phyloP scores from a whole-genome alignment of 495 filamentous ascomycete genomes.

The Durotheca rogersii region DNA sequence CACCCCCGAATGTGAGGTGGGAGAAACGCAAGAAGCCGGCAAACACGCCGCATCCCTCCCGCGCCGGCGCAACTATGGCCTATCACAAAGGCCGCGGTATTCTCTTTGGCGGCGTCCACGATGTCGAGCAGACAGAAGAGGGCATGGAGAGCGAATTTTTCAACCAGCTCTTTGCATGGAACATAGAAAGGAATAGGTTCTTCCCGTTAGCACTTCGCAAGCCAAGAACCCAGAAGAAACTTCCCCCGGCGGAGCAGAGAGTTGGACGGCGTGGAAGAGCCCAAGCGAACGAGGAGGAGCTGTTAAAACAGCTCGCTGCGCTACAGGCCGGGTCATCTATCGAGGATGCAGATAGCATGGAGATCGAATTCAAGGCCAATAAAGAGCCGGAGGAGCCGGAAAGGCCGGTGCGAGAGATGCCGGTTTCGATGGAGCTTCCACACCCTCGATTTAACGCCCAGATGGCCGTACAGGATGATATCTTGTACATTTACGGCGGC shows the following conservation, averaged over 20 bases:
- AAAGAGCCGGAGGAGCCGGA: constrained; percentile 51
- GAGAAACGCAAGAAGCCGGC: constrained; percentile 89
- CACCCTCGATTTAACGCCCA: constrained; percentile 87
- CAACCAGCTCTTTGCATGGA: constrained; percentile 84
- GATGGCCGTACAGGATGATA: constrained; percentile 86
- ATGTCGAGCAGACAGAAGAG: constrained; percentile 91
- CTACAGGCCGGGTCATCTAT: constrained; percentile 68
- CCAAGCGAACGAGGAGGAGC: constrained; percentile 85
- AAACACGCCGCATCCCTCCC: constrained; percentile 78
- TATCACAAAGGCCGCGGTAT: constrained; percentile 92
- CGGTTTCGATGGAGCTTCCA: constrained; percentile 72
- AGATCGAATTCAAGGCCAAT: constrained; percentile 46
- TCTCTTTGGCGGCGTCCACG: constrained; percentile 90
- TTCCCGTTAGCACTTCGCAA: constrained; percentile 79
- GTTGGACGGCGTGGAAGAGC: constrained; percentile 67
- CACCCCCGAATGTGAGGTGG: constrained; percentile 77
- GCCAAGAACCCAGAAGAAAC: constrained; percentile 61
- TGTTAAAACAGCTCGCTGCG: constrained; percentile 78
- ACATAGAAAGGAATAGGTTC: constrained; percentile 89
- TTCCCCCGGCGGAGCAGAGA: constrained; percentile 50
- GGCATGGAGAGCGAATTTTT: constrained; percentile 97
- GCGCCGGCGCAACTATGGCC: constrained; percentile 87
- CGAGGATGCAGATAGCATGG: constrained; percentile 57
- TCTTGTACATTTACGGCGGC: constrained; percentile 89
- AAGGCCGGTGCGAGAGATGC: constrained; percentile 52